Conservation (phyloP, 2,329 filamentous ascomycete species). For the Ascochyta rabiei region DNA sequence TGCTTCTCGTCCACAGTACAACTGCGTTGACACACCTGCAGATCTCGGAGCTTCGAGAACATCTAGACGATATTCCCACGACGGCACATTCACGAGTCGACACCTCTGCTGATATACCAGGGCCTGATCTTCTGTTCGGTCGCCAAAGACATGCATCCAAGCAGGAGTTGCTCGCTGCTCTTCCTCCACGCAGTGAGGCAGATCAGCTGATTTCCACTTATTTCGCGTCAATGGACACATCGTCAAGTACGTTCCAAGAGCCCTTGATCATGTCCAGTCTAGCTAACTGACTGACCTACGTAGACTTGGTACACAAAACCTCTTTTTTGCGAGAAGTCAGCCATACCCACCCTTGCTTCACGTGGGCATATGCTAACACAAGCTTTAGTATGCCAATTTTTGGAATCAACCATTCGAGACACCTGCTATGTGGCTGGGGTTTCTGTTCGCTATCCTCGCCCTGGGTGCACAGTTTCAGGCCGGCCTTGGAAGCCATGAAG, state of each 20-base stretch:
- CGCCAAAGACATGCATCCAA: constrained; percentile 33
- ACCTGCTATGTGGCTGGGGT: constrained; percentile 53
- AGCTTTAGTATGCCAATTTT: constrained; percentile 50
- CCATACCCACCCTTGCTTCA: neutral
- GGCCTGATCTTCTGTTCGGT: constrained; percentile 41
- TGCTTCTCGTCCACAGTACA: neutral
- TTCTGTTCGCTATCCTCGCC: constrained; percentile 51
- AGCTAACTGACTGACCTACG: constrained; percentile 13
- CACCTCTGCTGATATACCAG: constrained; percentile 21
- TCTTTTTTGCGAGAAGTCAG: constrained; percentile 37
- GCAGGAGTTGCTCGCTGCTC: constrained; percentile 36
- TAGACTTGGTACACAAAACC: constrained; percentile 39
- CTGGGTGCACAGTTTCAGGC: constrained; percentile 35
- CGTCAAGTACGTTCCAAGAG: constrained; percentile 25
- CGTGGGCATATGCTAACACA: constrained; percentile 4
- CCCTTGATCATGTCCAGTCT: neutral
- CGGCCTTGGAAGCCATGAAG: constrained; percentile 18
- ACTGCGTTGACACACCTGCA: constrained; percentile 13
- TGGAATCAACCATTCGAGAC: constrained; percentile 49
- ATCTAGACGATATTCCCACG: constrained; percentile 39
- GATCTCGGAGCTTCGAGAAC: constrained; percentile 43
- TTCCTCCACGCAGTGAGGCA: constrained; percentile 34
- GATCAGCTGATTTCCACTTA: constrained; percentile 34
- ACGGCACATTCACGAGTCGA: constrained; percentile 25
- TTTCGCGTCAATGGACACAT: constrained; percentile 37